phyloP scores from a whole-genome alignment of 75 land plant genomes.

The Sequoia sempervirens region DNA sequence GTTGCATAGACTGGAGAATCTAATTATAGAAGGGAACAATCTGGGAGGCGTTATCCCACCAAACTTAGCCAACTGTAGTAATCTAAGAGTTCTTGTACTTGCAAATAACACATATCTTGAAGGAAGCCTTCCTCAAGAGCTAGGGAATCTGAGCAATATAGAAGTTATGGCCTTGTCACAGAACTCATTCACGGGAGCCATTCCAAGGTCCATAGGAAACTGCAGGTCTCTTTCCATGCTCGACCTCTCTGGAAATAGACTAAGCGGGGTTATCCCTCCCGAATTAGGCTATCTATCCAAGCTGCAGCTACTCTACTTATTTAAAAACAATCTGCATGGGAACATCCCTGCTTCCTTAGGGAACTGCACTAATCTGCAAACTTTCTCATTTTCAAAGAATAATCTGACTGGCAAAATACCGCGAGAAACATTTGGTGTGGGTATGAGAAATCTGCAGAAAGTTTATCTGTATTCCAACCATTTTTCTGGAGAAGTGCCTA shows the following conservation, averaged over 20 bases:
- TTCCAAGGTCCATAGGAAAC: neutral
- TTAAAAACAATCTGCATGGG: conserved; percentile 31
- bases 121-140: conserved; percentile 48
- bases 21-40: too few relatives aligned
- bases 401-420: conserved; percentile 27
- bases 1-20: too few relatives aligned
- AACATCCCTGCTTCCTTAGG: conserved; percentile 42
- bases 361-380: too few relatives aligned
- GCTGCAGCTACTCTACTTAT: neutral
- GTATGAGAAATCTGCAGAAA: neutral
- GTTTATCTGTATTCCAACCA: conserved; percentile 18
- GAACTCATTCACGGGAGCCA: neutral
- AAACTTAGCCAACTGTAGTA: neutral
- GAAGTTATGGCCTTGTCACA: conserved; percentile 38
- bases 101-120: conserved; percentile 25
- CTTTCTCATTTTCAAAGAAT: conserved; percentile 42
- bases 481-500: conserved; percentile 19
- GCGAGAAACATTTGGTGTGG: conserved; percentile 9
- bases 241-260: neutral
- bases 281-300: neutral
- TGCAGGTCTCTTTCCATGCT: neutral
- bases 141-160: conserved; percentile 52
- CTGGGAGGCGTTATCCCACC: too few relatives aligned
- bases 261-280: neutral
- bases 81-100: neutral